Percentiles rank a stretch among this genome's conserved stretches.
Conservation (phyloP, 306 rosid genomes). For the Prunus mume region DNA sequence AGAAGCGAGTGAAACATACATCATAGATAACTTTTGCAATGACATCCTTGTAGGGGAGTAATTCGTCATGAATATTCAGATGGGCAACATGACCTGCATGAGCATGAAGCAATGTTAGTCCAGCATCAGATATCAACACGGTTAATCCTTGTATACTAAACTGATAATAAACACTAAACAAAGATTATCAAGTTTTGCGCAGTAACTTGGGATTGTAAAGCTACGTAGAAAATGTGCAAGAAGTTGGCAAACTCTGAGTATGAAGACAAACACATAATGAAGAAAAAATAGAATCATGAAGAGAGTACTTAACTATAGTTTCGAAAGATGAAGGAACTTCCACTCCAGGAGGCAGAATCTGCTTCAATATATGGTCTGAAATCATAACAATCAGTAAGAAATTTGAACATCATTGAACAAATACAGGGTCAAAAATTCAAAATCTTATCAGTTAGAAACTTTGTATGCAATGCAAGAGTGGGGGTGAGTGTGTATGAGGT, state of each 20-base stretch:
- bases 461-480: not conserved
- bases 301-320: constrained; percentile 79
- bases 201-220: not conserved
- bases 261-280: not conserved
- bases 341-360: constrained; percentile 71
- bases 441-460: not conserved
- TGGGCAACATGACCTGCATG: constrained; percentile 94
- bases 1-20: constrained; percentile 45
- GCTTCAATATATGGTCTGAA: constrained; percentile 86
- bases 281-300: not conserved
- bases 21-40: constrained; percentile 90
- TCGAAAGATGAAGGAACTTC: constrained; percentile 97
- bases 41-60: constrained; percentile 80
- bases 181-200: not conserved
- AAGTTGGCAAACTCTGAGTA: not conserved
- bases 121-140: constrained; percentile 8
- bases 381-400: constrained; percentile 19
- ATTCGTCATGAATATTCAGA: constrained; percentile 83
- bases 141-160: not conserved
- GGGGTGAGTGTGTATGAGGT: too few species aligned
- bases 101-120: constrained; percentile 30
- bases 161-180: not conserved
- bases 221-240: not conserved
- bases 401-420: not conserved
- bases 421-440: not conserved